Evolutionary conservation across 2,329 filamentous ascomycete genomes (phyloP).

Genomic region (Fusarium sp.): DNA sequence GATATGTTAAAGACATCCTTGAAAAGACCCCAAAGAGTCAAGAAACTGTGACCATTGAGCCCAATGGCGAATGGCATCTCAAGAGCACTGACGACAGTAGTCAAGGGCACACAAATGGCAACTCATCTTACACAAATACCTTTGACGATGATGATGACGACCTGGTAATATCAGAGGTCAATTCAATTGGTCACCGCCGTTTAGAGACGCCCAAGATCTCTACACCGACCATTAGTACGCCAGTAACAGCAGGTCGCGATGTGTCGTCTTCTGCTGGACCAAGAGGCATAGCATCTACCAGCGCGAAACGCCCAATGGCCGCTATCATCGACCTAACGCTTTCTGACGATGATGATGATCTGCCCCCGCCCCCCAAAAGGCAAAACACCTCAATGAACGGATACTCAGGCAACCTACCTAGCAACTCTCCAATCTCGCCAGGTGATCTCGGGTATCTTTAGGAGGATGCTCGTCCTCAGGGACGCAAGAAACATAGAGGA

Average conservation of each 20-base stretch:
- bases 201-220: slow-evolving; percentile 53
- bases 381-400: slow-evolving; percentile 51
- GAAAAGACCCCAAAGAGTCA: slow-evolving; percentile 74
- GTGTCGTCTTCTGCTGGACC: slow-evolving; percentile 53
- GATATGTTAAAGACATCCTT: slow-evolving; percentile 90
- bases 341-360: slow-evolving; percentile 63
- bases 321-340: slow-evolving; percentile 71
- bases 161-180: slow-evolving; percentile 61
- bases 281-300: slow-evolving; percentile 51
- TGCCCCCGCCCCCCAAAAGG: slow-evolving; percentile 61
- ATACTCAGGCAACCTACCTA: slow-evolving; percentile 35
- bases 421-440: slow-evolving; percentile 39
- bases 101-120: slow-evolving; percentile 44
- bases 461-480: slow-evolving; percentile 27
- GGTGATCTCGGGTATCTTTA: slow-evolving; percentile 38
- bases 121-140: slow-evolving; percentile 42
- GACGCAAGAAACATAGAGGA: slow-evolving; percentile 21
- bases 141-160: slow-evolving; percentile 61
- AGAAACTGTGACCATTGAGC: slow-evolving; percentile 91
- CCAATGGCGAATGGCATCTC: slow-evolving; percentile 79
- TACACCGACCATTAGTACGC: slow-evolving; percentile 53
- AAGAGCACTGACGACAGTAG: slow-evolving; percentile 52
- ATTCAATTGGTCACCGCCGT: slow-evolving; percentile 48
- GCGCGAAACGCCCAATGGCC: slow-evolving; percentile 61
- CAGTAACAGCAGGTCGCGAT: slow-evolving; percentile 52